Evolutionary conservation across 148 eudicot genomes (phyloP).

Genomic region (Mesembryanthemum crystallinum): DNA sequence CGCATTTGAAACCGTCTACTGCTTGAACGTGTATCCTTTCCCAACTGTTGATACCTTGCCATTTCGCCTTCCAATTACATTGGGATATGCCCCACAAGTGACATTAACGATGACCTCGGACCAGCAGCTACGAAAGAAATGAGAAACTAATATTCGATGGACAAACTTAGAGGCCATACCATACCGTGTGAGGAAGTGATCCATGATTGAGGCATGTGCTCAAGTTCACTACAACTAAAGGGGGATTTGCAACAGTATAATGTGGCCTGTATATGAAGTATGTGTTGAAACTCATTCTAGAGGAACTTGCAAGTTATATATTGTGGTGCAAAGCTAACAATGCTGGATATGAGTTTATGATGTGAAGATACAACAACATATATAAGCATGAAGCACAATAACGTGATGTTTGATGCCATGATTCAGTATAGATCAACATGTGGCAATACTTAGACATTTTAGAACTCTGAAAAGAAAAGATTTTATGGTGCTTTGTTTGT

Average conservation of each 20-base stretch:
- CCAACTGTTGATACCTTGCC: not conserved
- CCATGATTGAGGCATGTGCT: too few relatives aligned
- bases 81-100: not conserved
- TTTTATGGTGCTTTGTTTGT: not conserved
- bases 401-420: not conserved
- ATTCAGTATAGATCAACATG: not conserved
- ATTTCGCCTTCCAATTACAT: not conserved
- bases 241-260: not conserved
- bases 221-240: not conserved
- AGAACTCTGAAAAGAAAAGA: not conserved
- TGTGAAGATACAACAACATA: not conserved
- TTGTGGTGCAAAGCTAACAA: not conserved
- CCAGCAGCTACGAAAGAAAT: not conserved
- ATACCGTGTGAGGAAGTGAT: too few relatives aligned
- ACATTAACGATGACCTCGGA: not conserved
- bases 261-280: too few relatives aligned
- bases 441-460: not conserved
- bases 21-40: not conserved
- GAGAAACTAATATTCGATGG: too few relatives aligned
- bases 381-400: not conserved
- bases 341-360: too few relatives aligned
- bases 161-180: too few relatives aligned
- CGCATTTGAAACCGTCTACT: not conserved
- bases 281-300: too few relatives aligned
- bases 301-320: not conserved